Evolutionary conservation across 2,329 filamentous ascomycete genomes (phyloP), one percentile per base, ranked within the genome.

Genomic region (Paraphaeosphaeria sporulosa): DNA sequence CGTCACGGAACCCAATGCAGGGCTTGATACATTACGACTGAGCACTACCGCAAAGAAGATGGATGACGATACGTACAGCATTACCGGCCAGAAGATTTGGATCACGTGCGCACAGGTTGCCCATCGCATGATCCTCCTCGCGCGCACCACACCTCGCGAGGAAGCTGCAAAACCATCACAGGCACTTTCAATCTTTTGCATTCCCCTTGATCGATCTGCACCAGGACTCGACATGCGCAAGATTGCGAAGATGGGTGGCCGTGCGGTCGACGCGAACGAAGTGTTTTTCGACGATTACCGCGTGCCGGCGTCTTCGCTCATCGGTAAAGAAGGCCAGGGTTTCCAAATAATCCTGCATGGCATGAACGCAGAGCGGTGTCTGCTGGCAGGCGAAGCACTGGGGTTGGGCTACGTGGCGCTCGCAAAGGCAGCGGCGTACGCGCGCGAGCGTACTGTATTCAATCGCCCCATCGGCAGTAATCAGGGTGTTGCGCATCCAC

Each of bases 71-170:
- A 83, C 81, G 4, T 96, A 94, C 73, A 81, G 79, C 1, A 83
- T 96, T 12, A 86, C 86, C 0, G 92, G 92, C 0, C 91, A 94
- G 73, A 96, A 96, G 79, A 94, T 94, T 60, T 96, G 92, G 92
- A 96, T 95, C 57, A 92, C 91, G 0, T 94, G 88, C 55, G 92
- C 92, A 0, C 91, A 96, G 73, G 90, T 94, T 0, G 92, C 92
- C 0, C 84, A 85, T 4, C 92, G 92, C 70, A 96, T 96, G 92
- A 89, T 96, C 4, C 83, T 96, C 0, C 84, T 96, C 0, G 91
- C 91, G 0, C 86, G 92, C 1, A 96, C 92, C 0, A 92, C 88
- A 0, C 85, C 90, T 0, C 66, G 89, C 0, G 89, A 92, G 53
- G 82, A 91, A 60, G 87, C 88, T 0, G 80, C 81, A 60, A 93